Conservation (phyloP, 2,329 filamentous ascomycete genomes). For the Colletotrichum musicola region DNA sequence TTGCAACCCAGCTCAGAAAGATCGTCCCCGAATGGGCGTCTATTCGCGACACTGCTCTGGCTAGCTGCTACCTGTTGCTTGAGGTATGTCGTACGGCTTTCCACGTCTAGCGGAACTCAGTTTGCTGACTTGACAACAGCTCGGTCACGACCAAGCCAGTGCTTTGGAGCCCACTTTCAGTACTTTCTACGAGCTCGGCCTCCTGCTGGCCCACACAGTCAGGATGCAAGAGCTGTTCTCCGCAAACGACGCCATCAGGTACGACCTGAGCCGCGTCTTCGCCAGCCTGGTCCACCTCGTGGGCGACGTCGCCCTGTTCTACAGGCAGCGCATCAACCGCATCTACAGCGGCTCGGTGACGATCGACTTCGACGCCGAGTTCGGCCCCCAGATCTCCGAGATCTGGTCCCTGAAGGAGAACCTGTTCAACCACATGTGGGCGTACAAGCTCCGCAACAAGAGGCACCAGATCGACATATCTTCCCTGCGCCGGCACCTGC, state of each 20-base stretch:
- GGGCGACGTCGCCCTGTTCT: slow-evolving; percentile 50
- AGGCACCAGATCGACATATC: slow-evolving; percentile 43
- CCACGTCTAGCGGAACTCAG: rapidly evolving
- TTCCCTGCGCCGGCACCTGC: slow-evolving; percentile 49
- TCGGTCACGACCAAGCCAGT: slow-evolving; percentile 53
- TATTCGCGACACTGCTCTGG: slow-evolving; percentile 47
- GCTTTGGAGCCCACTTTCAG: slow-evolving; percentile 55
- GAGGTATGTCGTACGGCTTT: slow-evolving; percentile 46
- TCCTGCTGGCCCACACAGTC: slow-evolving; percentile 52
- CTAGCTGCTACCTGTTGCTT: slow-evolving; percentile 53
- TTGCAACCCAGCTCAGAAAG: slow-evolving; percentile 49
- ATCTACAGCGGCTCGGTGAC: slow-evolving; percentile 43
- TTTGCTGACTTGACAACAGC: slow-evolving; percentile 42
- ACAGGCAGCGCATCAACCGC: slow-evolving; percentile 50
- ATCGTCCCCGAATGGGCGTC: slow-evolving; percentile 44
- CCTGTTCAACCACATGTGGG: slow-evolving; percentile 52
- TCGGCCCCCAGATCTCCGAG: slow-evolving; percentile 49
- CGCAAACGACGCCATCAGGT: slow-evolving; percentile 47
- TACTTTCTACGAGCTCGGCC: slow-evolving; percentile 53
- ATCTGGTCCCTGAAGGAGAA: slow-evolving; percentile 51
- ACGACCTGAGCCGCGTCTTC: slow-evolving; percentile 50
- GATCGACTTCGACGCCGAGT: slow-evolving; percentile 53
- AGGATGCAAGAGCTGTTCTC: slow-evolving; percentile 53
- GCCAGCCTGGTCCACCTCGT: slow-evolving; percentile 51
- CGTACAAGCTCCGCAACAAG: slow-evolving; percentile 47